Evolutionary conservation across 805 yeast genomes (phyloP).

Genomic region (Sugiyamaella qingdaonensis): DNA sequence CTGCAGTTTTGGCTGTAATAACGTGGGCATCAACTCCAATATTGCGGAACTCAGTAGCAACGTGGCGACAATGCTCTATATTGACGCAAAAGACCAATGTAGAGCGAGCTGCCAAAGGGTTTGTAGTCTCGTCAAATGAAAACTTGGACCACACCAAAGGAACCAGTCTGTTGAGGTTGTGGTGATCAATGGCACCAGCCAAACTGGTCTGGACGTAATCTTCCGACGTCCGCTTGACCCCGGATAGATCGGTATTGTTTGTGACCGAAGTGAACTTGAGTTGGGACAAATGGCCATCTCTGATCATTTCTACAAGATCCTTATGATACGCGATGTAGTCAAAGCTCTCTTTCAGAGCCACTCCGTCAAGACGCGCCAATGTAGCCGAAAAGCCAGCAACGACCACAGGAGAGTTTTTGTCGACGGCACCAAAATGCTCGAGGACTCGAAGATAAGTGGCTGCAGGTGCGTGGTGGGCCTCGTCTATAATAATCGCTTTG

Average conservation of each 20-base stretch:
- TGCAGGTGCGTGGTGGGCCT: slow-evolving; percentile 89
- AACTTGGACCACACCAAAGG: slow-evolving; percentile 48
- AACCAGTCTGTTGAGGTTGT: slow-evolving; percentile 52
- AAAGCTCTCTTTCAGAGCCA: slow-evolving; percentile 53
- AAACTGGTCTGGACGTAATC: slow-evolving; percentile 55
- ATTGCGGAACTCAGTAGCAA: slow-evolving; percentile 50
- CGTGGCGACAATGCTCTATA: slow-evolving; percentile 55
- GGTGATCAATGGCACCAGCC: slow-evolving; percentile 52
- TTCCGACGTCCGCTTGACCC: slow-evolving; percentile 35
- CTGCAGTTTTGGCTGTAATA: slow-evolving; percentile 63
- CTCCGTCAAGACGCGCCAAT: slow-evolving; percentile 68
- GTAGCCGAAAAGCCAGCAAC: slow-evolving; percentile 90
- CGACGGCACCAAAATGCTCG: slow-evolving; percentile 50
- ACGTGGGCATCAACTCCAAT: slow-evolving; percentile 66
- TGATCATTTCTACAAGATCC: slow-evolving; percentile 60
- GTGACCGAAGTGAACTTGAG: slow-evolving; percentile 59
- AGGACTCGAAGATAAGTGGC: slow-evolving; percentile 56
- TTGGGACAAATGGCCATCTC: slow-evolving; percentile 64
- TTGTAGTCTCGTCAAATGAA: slow-evolving; percentile 29
- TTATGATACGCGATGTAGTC: slow-evolving; percentile 73
- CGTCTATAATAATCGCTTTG: slow-evolving; percentile 78
- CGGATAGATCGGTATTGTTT: slow-evolving; percentile 42
- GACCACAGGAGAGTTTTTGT: slow-evolving; percentile 42
- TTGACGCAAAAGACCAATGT: slow-evolving; percentile 78
- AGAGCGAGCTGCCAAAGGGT: slow-evolving; percentile 36